These are phyloP conservation scores for Purpureocillium lavendulum DNA, from an alignment of 2,329 filamentous ascomycete genomes.

Conservation along the genomic window DNA sequence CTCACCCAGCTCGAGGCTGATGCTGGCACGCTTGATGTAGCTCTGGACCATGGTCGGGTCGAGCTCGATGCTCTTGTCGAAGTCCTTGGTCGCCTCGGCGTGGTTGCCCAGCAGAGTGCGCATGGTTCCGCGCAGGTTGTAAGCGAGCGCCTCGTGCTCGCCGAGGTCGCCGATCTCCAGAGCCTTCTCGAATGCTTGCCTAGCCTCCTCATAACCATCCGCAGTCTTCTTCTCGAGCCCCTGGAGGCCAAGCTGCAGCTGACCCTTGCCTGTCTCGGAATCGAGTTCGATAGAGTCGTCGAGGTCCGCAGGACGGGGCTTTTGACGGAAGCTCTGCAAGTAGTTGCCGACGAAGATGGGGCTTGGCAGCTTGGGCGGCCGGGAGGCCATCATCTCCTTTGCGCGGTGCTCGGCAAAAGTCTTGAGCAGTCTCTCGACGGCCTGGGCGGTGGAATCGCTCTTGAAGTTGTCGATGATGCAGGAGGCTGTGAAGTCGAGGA, in stretches of 20 bases:
- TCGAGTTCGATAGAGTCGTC: slow-evolving; percentile 73
- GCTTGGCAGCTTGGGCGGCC: slow-evolving; percentile 81
- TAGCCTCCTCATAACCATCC: slow-evolving; percentile 85
- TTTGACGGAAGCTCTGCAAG: slow-evolving; percentile 91
- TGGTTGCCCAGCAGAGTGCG: slow-evolving; percentile 87
- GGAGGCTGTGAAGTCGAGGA: slow-evolving; percentile 95
- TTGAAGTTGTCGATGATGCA: slow-evolving; percentile 98
- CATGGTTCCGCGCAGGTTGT: slow-evolving; percentile 96
- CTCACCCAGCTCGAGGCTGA: slow-evolving; percentile 88
- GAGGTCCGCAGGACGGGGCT: slow-evolving; percentile 69
- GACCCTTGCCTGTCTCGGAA: slow-evolving; percentile 72
- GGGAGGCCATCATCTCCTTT: slow-evolving; percentile 79
- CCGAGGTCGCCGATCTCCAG: slow-evolving; percentile 73
- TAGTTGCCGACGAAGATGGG: slow-evolving; percentile 98
- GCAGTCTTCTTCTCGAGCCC: slow-evolving; percentile 79
- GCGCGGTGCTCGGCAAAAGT: slow-evolving; percentile 95
- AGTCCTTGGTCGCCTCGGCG: slow-evolving; percentile 69
- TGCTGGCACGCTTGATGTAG: slow-evolving; percentile 97
- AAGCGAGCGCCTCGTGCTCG: slow-evolving; percentile 79
- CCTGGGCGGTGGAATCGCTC: slow-evolving; percentile 79
- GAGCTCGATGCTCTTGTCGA: slow-evolving; percentile 88
- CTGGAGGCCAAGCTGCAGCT: slow-evolving; percentile 75
- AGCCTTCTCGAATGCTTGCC: slow-evolving; percentile 78
- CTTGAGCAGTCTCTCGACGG: slow-evolving; percentile 89
- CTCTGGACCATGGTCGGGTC: slow-evolving; percentile 85